Base-by-base conservation (phyloP, 176 grass and related monocot genomes). In the Eleusine coracana region DNA sequence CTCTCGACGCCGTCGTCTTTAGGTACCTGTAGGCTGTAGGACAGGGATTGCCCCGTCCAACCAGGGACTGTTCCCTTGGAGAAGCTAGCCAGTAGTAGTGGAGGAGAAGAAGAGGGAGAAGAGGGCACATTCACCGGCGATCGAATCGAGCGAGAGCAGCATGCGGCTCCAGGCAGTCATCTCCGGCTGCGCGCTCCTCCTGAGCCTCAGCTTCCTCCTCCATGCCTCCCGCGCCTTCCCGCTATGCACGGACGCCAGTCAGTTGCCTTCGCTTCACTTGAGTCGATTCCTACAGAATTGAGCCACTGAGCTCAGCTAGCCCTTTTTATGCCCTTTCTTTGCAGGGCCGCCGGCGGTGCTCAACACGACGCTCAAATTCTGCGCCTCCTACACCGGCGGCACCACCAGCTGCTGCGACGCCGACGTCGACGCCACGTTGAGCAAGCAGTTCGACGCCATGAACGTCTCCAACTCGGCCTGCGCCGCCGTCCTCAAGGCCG, bases 391-490 rank as follows among this genome's bases (percentile, higher is more conserved):
- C 73, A 56, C 20, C 68, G 75, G 54, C 8, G 29, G 25, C 44
- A 67, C 51, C 86, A 42, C 14, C 63, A 51, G 81, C 72, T 97
- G 94, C 87, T 92, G 89, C 85, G 84, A 83, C 71, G 80, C 82
- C 48, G 82, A 71, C 20, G 86, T 61, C 6, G 94, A 97, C 21
- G 20, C 81, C 20, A 48, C 82, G 10, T 74, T 97, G 61, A n/a
- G 80, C 79, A 77, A 52, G 45, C 91, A 81, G 87, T 87, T 88
- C 60, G 50, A 81, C 40, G 68, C 86, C 68, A 90, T 92, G 80
- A 88, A 89, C 45, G 85, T 97, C 85, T 80, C 89, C 28, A 76
- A 90, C 69, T 23, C 85, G 10, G 87, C 85, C 9, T 97, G 94
- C 50, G 76, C 91, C 48, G 71, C 65, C 31, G 68, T 92, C 60